Base-by-base conservation (phyloP, 495 filamentous ascomycete species). In the Talaromyces nanjingensis region DNA sequence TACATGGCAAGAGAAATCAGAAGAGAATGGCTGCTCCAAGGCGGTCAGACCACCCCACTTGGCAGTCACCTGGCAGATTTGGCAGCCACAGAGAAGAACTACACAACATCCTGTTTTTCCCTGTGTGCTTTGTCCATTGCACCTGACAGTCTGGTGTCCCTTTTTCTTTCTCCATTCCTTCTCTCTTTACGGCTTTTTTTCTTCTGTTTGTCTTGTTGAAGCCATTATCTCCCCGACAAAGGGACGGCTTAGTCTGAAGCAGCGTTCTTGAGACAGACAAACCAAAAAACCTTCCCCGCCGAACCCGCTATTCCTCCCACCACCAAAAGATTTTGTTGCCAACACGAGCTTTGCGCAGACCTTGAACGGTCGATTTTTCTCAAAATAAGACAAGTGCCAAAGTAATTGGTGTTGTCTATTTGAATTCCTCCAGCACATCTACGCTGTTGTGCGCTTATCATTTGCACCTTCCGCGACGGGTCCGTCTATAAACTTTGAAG, bases 401-500 rank as follows among this genome's bases (percentile, higher is more conserved):
- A 9, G 0, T 56, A 56, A 56, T 56, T 56, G 53, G 53, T 29
- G 24, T 16, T 29, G 27, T 56, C 8, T 25, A 16, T 29, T 29
- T 6, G n/a, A 27, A 9, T 27, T 56, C 4, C 11, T 27, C 1
- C 24, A 29, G 53, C 12, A 27, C 6, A 27, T 20, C 7, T 56
- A 56, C 27, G 9, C 11, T 29, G 53, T 7, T 29, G 53, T 29
- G 53, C 7, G 27, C 20, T 29, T 7, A 14, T 4, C 11, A 7
- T 5, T 29, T 25, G 20, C 9, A 27, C 25, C 39, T 12, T 61
- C 12, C 25, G 20, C 37, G 34, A 47, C 59, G 25, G 59, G 37
- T 18, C 22, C 37, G 59, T 56, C 27, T 56, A 56, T 56, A 29
- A 12, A 29, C 6, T 61, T 61, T 33, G 55, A 77, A 68, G 64